Base-by-base conservation (phyloP, 148 eudicot species). In the Nepenthes gracilis region DNA sequence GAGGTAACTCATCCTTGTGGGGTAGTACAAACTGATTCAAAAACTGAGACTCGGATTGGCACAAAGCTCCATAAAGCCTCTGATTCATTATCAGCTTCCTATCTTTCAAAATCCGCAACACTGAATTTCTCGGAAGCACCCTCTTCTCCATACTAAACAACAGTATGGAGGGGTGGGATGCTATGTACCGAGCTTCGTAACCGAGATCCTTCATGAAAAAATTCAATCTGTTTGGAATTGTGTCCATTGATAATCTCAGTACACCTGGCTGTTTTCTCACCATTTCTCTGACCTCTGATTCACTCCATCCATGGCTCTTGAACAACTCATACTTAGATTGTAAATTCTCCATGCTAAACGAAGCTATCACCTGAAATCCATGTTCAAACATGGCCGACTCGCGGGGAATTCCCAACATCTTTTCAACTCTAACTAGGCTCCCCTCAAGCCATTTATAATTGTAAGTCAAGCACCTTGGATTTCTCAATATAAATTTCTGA, bases 301-400 rank as follows among this genome's bases (percentile, higher is more conserved):
- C 74, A 12, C 34, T 34, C 74, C 64, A 64, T 12, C 74, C 74
- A 51, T 64, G 59, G 36, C 69, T 70, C 61, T 50, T 64, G 56
- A 64, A 70, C 4, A 70, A 45, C 13, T 14, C 34, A 51, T 51
- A 38, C 63, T 70, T 70, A 4, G 9, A 13, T 36, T 54, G 49
- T 12, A 64, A 8, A 1, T 43, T 70, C n/a, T 55, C 54, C 14
- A 45, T 35, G 36, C 59, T 64, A 9, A 64, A 2, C 45, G 74
- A 58, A 54, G 47, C 36, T 34, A 59, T 32, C 1, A 37, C 60
- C 2, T 35, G 33, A 15, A 64, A 36, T 14, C 69, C 69, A 60
- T 51, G 23, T 2, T 43, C 15, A 48, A 70, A 64, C 69, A 59
- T 64, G 1, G 2, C 1, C 0, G 69, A 58, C 15, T 60, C 60